Evolutionary conservation across 2,329 filamentous ascomycete species (phyloP).

Genomic region (Aphanoascus verrucosus): DNA sequence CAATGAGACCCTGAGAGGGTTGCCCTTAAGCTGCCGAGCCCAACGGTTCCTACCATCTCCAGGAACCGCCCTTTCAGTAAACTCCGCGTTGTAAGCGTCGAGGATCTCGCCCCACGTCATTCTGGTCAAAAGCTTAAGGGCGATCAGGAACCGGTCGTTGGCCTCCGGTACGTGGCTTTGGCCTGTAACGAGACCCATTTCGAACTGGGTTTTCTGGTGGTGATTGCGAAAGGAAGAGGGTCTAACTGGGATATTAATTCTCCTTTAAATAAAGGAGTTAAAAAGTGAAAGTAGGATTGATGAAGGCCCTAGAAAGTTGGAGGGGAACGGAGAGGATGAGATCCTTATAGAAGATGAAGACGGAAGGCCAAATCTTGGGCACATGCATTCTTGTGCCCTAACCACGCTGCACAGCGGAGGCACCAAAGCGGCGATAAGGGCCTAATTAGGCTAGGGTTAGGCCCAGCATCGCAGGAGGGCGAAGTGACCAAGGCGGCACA

Average conservation of each 20-base stretch:
- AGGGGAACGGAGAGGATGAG: background rate
- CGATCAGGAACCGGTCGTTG: constrained; percentile 1
- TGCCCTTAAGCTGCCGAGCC: background rate
- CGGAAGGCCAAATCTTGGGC: background rate
- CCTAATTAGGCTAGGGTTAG: constrained; percentile 2
- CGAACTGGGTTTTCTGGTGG: background rate
- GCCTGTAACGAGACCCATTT: background rate
- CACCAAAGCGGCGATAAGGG: constrained; percentile 5
- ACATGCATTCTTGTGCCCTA: background rate
- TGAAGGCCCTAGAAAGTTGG: background rate
- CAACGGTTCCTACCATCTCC: constrained; percentile 7
- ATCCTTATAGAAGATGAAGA: constrained; percentile 3
- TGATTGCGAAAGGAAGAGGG: background rate
- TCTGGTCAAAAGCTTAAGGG: constrained; percentile 5
- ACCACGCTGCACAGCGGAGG: constrained; percentile 9
- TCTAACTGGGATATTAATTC: background rate
- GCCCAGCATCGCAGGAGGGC: constrained; percentile 1
- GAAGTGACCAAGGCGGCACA: constrained; percentile 13
- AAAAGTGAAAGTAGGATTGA: background rate
- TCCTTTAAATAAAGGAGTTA: background rate
- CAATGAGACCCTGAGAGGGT: background rate
- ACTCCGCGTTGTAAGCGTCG: background rate
- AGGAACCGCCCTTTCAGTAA: background rate
- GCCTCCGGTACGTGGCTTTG: background rate
- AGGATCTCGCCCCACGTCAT: constrained; percentile 1